Evolutionary conservation across 2,329 filamentous ascomycete species (phyloP).

Genomic region (Fusarium redolens): DNA sequence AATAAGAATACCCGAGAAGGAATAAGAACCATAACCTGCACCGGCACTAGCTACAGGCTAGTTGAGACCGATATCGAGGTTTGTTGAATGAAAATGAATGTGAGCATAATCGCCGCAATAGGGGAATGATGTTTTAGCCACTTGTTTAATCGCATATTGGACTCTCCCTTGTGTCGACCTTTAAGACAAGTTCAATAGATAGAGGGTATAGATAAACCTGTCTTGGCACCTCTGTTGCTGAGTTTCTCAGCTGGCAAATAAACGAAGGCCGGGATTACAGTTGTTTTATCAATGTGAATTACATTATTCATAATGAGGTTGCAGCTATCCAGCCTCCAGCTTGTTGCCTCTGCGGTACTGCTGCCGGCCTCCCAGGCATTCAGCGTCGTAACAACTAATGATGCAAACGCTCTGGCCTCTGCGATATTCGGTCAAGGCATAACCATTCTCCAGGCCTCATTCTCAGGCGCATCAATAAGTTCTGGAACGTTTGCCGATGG

Average conservation of each 20-base stretch:
- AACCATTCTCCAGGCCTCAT: not conserved
- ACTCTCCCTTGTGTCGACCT: not conserved
- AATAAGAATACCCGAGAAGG: too few relatives aligned
- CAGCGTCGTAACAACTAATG: not conserved
- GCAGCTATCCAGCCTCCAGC: not conserved
- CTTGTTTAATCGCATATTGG: too few relatives aligned
- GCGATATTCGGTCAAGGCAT: slow-evolving; percentile 6
- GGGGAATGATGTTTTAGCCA: too few relatives aligned
- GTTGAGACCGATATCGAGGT: too few relatives aligned
- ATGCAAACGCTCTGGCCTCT: not conserved
- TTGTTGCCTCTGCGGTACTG: not conserved
- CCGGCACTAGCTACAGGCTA: too few relatives aligned
- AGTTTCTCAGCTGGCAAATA: not conserved
- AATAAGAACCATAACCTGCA: too few relatives aligned
- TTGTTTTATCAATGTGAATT: not conserved
- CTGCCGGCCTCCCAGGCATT: not conserved
- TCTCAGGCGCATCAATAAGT: not conserved
- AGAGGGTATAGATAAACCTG: not conserved
- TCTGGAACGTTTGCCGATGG: slow-evolving; percentile 12
- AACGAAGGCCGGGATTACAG: not conserved
- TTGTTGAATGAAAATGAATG: too few relatives aligned
- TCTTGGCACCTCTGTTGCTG: not conserved
- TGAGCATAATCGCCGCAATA: too few relatives aligned
- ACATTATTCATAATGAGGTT: not conserved
- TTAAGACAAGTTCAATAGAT: not conserved